Evolutionary conservation across 1,284 basidiomycete genomes (phyloP).

Genomic region (Xerocomus amazonicus): DNA sequence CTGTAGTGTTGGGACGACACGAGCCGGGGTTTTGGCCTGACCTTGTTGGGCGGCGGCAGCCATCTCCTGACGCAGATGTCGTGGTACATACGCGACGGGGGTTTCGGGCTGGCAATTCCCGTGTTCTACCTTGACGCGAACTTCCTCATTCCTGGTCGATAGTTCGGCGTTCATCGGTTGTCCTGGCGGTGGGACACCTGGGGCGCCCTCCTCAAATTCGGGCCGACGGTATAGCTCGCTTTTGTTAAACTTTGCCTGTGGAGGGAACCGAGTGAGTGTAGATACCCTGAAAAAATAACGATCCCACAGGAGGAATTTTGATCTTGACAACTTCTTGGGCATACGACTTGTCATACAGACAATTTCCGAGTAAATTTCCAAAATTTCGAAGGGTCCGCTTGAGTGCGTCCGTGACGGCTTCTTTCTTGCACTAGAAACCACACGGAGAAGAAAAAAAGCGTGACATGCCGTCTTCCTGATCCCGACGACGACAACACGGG

Average conservation of each 20-base stretch:
- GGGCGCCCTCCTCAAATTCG: slow-evolving; percentile 56
- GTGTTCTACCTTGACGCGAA: slow-evolving; percentile 20
- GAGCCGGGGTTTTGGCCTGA: slow-evolving; percentile 1
- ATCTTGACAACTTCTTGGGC: slow-evolving; percentile 83
- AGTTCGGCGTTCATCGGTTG: neutral
- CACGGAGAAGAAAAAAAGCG: neutral
- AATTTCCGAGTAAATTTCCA: slow-evolving; percentile 93
- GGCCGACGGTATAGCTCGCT: slow-evolving; percentile 72
- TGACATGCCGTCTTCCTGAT: slow-evolving; percentile 1
- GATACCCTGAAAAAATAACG: neutral
- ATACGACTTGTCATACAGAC: slow-evolving; percentile 91
- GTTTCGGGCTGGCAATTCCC: slow-evolving; percentile 8
- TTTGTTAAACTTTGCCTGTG: slow-evolving; percentile 75
- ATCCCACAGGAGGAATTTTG: slow-evolving; percentile 72
- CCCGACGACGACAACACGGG: neutral
- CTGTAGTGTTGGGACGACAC: neutral
- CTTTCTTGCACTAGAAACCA: slow-evolving; percentile 83
- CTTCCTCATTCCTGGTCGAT: slow-evolving; percentile 1
- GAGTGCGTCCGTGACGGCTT: slow-evolving; percentile 92
- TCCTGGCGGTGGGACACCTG: slow-evolving; percentile 1
- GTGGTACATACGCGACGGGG: slow-evolving; percentile 24
- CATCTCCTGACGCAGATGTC: slow-evolving; percentile 25
- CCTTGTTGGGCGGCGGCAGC: slow-evolving; percentile 10
- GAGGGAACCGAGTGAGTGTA: neutral
- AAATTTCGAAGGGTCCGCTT: slow-evolving; percentile 92